Evolutionary conservation across 2,329 filamentous ascomycete species (phyloP).

Genomic region (Aspergillus ustus): DNA sequence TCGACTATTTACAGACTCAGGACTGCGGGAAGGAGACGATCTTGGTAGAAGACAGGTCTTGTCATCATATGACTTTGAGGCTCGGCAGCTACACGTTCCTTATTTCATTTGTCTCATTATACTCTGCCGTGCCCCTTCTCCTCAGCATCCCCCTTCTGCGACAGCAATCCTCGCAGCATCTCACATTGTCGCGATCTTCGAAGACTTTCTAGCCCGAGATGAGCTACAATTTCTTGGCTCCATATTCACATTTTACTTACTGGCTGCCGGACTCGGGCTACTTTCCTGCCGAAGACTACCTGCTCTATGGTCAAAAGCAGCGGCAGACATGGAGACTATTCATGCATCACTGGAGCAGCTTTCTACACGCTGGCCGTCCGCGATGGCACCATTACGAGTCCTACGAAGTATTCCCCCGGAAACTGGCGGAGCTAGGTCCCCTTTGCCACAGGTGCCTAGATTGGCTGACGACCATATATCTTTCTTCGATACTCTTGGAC

Average conservation of each 20-base stretch:
- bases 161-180: conserved; percentile 48
- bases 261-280: conserved; percentile 45
- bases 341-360: conserved; percentile 33
- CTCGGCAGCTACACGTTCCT: conserved; percentile 43
- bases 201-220: conserved; percentile 50
- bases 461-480: conserved; percentile 24
- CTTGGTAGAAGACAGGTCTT: background rate
- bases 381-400: conserved; percentile 31
- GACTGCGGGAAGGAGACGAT: background rate
- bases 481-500: conserved; percentile 31
- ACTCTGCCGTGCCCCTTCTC: conserved; percentile 35
- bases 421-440: background rate
- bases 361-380: conserved; percentile 35
- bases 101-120: conserved; percentile 50
- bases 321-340: conserved; percentile 31
- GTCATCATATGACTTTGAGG: conserved; percentile 41
- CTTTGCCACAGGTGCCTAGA: background rate
- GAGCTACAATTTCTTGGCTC: conserved; percentile 49
- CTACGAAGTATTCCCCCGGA: conserved; percentile 25
- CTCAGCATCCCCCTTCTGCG: conserved; percentile 36
- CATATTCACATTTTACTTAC: conserved; percentile 50
- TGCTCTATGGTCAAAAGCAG: background rate
- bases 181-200: conserved; percentile 49
- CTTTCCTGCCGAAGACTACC: conserved; percentile 41
- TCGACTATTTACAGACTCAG: background rate